A percentile compares a stretch with the other conserved stretches of the same genome.
phyloP scores from a whole-genome alignment of 1,139 yeast species.

The Pichia sp. region DNA sequence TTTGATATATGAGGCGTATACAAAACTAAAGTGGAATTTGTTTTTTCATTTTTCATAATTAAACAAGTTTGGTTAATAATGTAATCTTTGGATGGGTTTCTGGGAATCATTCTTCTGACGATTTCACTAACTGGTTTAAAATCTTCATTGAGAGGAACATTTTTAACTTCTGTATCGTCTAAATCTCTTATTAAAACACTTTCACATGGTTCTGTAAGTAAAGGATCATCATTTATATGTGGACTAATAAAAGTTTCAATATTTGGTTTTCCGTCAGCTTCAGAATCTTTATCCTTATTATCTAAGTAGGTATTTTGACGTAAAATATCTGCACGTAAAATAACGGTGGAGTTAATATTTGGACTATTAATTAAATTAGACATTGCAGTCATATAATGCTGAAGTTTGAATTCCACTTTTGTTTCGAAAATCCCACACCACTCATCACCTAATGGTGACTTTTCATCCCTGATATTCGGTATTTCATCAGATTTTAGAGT shows the following conservation, averaged over 20 bases:
- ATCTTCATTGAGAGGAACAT: slow-evolving; percentile 36
- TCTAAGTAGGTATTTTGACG: slow-evolving; percentile 40
- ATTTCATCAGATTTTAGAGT: slow-evolving; percentile 26
- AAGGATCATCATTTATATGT: slow-evolving; percentile 27
- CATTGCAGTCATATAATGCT: slow-evolving; percentile 73
- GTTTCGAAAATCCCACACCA: slow-evolving; percentile 59
- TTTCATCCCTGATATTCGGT: slow-evolving; percentile 31
- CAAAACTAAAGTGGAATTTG: slow-evolving; percentile 49
- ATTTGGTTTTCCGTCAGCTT: slow-evolving; percentile 16
- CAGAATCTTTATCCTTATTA: slow-evolving; percentile 3
- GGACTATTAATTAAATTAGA: slow-evolving; percentile 76
- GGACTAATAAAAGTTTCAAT: slow-evolving; percentile 26
- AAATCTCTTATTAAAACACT: slow-evolving; percentile 42
- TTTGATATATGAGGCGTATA: slow-evolving; percentile 67
- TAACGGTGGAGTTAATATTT: slow-evolving; percentile 86
- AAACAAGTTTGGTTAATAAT: slow-evolving; percentile 82
- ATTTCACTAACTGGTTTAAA: slow-evolving; percentile 44
- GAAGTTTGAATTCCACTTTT: slow-evolving; percentile 38
- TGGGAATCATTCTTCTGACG: slow-evolving; percentile 76
- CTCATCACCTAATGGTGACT: slow-evolving; percentile 51
- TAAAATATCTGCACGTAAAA: slow-evolving; percentile 80
- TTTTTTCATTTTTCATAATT: slow-evolving; percentile 34
- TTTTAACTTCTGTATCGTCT: slow-evolving; percentile 49
- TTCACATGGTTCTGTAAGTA: slow-evolving; percentile 26
- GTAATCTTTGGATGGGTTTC: slow-evolving; percentile 82